Evolutionary conservation across 495 filamentous ascomycete species (phyloP), one percentile per base, ranked within the genome.

Genomic region (Penicillium ochrochloron): DNA sequence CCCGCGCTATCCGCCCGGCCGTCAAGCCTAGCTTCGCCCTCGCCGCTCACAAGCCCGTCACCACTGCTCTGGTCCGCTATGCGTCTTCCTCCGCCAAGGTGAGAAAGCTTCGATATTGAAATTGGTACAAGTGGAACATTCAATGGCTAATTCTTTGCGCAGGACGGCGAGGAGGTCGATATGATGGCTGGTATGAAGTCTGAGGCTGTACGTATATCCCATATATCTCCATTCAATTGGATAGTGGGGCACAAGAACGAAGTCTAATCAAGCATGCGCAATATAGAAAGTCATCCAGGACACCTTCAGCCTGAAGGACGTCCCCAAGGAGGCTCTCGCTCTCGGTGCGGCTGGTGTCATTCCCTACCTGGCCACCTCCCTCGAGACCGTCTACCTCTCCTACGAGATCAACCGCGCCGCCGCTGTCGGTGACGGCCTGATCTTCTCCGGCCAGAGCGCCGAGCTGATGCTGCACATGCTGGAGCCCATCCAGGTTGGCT

Each of bases 401-500:
- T 97, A 86, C 83, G 87, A 92, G 73, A 84, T 96, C 75, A 89
- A 90, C 76, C 84, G 88, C 66, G 80, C 87, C 15, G 78, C 80
- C 62, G 63, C 74, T 42, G 80, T 81, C n/a, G 88, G 89, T 34
- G 73, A 82, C 1, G 92, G 89, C 21, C 81, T 83, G 57, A 70
- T 96, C 59, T 76, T 97, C 67, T 85, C 82, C 52, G 87, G 86
- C 54, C 84, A 93, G 52, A 90, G 84, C 11, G 94, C 94, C 35
- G 84, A 89, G 56, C 73, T 90, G 17, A 78, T 93, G 65, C 83
- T 99, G 14, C 85, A 92, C 67, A 76, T 94, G 48, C 82, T 97
- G 42, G 93, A 97, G 78, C 96, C 94, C 25, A 80, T 97, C 67
- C 95, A 99, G 78, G 82, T 98, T 56, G 95, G 92, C 56, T 97